phyloP scores from a whole-genome alignment of 2,329 filamentous ascomycete species.

The Zarea fungicola region DNA sequence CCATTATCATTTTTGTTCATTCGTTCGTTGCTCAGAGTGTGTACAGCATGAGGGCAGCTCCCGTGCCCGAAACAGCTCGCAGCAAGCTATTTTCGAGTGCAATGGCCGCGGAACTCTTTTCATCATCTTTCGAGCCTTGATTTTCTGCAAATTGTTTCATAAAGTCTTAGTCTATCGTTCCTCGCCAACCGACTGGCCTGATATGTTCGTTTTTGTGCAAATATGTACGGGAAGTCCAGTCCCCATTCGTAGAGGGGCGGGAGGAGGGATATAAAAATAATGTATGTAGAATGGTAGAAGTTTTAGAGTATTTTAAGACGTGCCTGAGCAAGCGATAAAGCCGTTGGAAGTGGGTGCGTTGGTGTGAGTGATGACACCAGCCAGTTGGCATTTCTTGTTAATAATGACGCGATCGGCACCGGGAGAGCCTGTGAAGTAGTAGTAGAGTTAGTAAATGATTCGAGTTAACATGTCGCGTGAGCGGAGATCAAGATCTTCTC shows the following conservation, averaged over 20 bases:
- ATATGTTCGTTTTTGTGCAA: constrained; percentile 1
- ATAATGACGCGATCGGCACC: constrained; percentile 60
- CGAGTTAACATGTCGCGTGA: too few relatives aligned
- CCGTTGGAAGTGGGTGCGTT: constrained; percentile 57
- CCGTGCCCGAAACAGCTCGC: constrained; percentile 3
- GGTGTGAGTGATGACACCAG: constrained; percentile 61
- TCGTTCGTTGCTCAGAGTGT: constrained; percentile 9
- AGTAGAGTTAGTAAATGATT: neutral
- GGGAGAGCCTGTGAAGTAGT: constrained; percentile 43
- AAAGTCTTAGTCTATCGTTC: constrained; percentile 12
- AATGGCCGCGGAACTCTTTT: neutral
- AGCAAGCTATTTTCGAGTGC: constrained; percentile 1
- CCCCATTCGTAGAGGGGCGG: constrained; percentile 5
- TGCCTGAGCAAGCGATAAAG: constrained; percentile 51
- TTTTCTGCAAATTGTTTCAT: constrained; percentile 9
- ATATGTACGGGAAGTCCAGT: constrained; percentile 1
- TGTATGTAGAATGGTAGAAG: neutral
- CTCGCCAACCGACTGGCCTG: neutral
- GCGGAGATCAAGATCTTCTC: too few relatives aligned
- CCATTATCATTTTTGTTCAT: constrained; percentile 3
- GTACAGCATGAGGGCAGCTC: constrained; percentile 5
- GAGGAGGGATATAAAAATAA: neutral
- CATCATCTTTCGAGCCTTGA: neutral
- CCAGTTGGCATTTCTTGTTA: constrained; percentile 46
- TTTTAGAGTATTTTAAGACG: constrained; percentile 17